These are phyloP conservation scores for Apiospora malaysiana DNA, from an alignment of 2,329 filamentous ascomycete genomes.

Conservation along the genomic window DNA sequence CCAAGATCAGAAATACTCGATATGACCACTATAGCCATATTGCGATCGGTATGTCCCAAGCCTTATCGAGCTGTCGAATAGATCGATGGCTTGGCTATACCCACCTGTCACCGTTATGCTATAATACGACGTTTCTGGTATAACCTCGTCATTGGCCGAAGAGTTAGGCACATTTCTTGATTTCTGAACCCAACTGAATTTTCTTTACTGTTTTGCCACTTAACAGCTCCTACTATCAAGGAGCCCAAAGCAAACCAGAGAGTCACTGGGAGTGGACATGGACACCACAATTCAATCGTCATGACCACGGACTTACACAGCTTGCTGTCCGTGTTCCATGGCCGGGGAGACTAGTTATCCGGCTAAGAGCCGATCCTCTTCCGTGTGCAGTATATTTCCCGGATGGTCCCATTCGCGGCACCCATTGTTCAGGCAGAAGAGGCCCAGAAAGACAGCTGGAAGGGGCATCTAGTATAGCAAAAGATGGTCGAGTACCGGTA, in stretches of 20 bases:
- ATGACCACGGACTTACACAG: not conserved
- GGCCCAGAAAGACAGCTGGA: not conserved
- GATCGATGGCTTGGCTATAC: not conserved
- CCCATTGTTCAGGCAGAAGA: constrained; percentile 9
- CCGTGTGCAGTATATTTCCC: not conserved
- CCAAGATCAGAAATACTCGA: not conserved
- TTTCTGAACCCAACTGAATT: not conserved
- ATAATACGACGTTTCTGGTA: not conserved
- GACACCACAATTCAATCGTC: not conserved
- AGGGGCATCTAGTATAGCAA: not conserved
- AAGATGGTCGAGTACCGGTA: constrained; percentile 3
- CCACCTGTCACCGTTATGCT: constrained; percentile 9
- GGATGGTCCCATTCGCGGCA: not conserved
- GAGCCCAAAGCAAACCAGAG: not conserved
- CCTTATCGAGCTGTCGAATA: not conserved
- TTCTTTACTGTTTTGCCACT: not conserved
- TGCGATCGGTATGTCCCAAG: not conserved
- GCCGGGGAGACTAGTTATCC: not conserved
- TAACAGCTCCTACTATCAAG: not conserved
- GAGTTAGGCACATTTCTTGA: constrained; percentile 1
- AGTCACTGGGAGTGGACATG: not conserved
- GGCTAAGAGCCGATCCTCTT: constrained; percentile 9
- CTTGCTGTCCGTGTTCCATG: not conserved
- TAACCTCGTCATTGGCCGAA: constrained; percentile 5
- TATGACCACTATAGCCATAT: not conserved